These are phyloP conservation scores for Usnea hakonensis DNA, from an alignment of 495 filamentous ascomycete genomes.

Conservation along the genomic window DNA sequence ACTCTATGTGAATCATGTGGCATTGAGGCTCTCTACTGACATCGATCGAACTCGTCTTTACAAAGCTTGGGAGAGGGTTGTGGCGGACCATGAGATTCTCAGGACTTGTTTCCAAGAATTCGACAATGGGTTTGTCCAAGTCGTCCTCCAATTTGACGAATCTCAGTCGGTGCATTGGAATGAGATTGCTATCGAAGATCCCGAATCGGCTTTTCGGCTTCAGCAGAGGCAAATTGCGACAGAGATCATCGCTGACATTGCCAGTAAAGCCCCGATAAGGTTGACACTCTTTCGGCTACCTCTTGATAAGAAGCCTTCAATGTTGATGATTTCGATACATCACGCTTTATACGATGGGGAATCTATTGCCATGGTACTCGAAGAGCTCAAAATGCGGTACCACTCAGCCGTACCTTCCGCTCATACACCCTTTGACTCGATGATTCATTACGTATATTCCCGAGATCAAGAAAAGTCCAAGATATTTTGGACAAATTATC, in stretches of 20 bases:
- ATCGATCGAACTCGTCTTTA: conserved; percentile 47
- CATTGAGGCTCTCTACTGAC: conserved; percentile 44
- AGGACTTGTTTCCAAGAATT: conserved; percentile 61
- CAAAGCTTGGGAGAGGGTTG: conserved; percentile 47
- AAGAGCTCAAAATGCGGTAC: conserved; percentile 42
- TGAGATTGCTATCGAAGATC: conserved; percentile 12
- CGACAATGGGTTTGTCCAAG: conserved; percentile 53
- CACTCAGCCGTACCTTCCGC: conserved; percentile 11
- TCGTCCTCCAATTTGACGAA: conserved; percentile 37
- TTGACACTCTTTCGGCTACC: conserved; percentile 22
- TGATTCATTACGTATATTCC: conserved; percentile 37
- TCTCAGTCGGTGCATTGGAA: conserved; percentile 21
- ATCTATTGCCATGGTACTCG: conserved; percentile 61
- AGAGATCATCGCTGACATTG: conserved; percentile 27
- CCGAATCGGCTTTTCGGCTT: conserved; percentile 8
- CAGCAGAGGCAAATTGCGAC: conserved; percentile 19
- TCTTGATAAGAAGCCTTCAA: conserved; percentile 13
- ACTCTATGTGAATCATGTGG: conserved; percentile 75
- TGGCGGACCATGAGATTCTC: conserved; percentile 58
- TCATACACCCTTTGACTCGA: conserved; percentile 29
- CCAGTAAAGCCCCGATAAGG: conserved; percentile 24
- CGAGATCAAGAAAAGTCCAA: conserved; percentile 47
- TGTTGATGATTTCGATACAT: conserved; percentile 32
- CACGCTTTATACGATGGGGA: conserved; percentile 86
- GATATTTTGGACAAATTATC: conserved; percentile 59